Evolutionary conservation across 805 yeast genomes (phyloP).

Genomic region (Candida yuanshanica): DNA sequence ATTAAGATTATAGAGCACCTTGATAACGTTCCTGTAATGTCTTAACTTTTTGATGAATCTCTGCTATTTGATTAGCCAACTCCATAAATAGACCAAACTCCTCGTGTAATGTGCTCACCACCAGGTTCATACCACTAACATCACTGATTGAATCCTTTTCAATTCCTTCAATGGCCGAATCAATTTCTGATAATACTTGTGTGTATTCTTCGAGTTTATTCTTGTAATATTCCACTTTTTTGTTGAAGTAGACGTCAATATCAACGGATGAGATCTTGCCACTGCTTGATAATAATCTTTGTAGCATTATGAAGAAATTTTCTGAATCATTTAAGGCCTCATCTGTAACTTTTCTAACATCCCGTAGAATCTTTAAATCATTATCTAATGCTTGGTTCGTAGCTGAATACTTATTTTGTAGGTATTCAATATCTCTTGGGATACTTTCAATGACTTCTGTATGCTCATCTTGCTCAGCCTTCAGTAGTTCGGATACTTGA

Average conservation of each 20-base stretch:
- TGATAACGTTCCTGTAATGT: slow-evolving; percentile 17
- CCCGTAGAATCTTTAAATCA: slow-evolving; percentile 41
- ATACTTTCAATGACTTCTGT: slow-evolving; percentile 59
- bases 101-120: slow-evolving; percentile 57
- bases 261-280: slow-evolving; percentile 51
- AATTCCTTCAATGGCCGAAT: slow-evolving; percentile 56
- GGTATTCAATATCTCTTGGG: slow-evolving; percentile 64
- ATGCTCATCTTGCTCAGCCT: slow-evolving; percentile 58
- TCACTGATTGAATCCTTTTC: slow-evolving; percentile 44
- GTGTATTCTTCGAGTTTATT: slow-evolving; percentile 46
- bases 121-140: slow-evolving; percentile 38
- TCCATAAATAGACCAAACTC: slow-evolving; percentile 72
- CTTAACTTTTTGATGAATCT: slow-evolving; percentile 52
- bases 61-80: slow-evolving; percentile 68
- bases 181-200: slow-evolving; percentile 45
- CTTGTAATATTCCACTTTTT: slow-evolving; percentile 30
- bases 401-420: slow-evolving; percentile 54
- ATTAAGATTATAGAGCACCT: slow-evolving; percentile 10
- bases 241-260: slow-evolving; percentile 51
- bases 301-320: slow-evolving; percentile 46
- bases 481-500: slow-evolving; percentile 60
- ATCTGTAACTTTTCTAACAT: slow-evolving; percentile 38
- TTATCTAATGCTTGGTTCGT: slow-evolving; percentile 57
- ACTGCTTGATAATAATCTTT: slow-evolving; percentile 47
- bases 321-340: slow-evolving; percentile 40